Conservation (phyloP, 2,329 filamentous ascomycete species). For the Dryadomyces quercivorus region DNA sequence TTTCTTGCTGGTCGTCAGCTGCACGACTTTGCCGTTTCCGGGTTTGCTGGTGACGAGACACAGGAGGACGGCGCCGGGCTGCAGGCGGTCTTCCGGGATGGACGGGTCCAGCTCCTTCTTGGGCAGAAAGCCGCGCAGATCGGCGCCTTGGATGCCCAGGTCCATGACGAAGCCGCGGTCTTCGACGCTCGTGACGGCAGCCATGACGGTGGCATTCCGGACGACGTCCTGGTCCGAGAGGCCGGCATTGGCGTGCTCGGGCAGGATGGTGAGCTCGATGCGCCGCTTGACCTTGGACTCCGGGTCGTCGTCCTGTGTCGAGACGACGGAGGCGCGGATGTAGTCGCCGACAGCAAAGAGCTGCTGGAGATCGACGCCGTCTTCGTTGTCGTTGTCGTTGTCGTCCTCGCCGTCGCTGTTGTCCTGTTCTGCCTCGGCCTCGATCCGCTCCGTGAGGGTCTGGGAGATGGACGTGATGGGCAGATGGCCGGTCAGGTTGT, state of each 20-base stretch:
- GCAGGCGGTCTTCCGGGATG: constrained; percentile 50
- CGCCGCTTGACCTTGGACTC: constrained; percentile 58
- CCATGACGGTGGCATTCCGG: constrained; percentile 68
- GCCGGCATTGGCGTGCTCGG: constrained; percentile 64
- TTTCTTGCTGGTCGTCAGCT: constrained; percentile 64
- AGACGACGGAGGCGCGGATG: constrained; percentile 69
- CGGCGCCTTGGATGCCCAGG: constrained; percentile 57
- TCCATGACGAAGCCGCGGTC: constrained; percentile 95
- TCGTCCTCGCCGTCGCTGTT: constrained; percentile 22
- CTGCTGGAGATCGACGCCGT: constrained; percentile 52
- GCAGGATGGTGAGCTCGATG: constrained; percentile 79
- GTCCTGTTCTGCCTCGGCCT: constrained; percentile 50
- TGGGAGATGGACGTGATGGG: constrained; percentile 88
- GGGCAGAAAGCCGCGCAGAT: constrained; percentile 71
- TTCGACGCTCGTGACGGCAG: constrained; percentile 80
- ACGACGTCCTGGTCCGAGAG: constrained; percentile 63
- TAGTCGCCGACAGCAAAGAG: constrained; percentile 82
- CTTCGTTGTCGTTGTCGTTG: constrained; percentile 38
- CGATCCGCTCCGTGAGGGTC: constrained; percentile 61
- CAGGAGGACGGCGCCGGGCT: constrained; percentile 74
- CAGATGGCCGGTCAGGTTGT: constrained; percentile 83
- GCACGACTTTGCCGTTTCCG: constrained; percentile 70
- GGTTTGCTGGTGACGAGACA: constrained; percentile 68
- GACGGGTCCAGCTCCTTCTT: constrained; percentile 65
- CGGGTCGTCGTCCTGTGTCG: constrained; percentile 54